Evolutionary conservation across 1,139 yeast genomes (phyloP).

Genomic region (Taphrina populina): DNA sequence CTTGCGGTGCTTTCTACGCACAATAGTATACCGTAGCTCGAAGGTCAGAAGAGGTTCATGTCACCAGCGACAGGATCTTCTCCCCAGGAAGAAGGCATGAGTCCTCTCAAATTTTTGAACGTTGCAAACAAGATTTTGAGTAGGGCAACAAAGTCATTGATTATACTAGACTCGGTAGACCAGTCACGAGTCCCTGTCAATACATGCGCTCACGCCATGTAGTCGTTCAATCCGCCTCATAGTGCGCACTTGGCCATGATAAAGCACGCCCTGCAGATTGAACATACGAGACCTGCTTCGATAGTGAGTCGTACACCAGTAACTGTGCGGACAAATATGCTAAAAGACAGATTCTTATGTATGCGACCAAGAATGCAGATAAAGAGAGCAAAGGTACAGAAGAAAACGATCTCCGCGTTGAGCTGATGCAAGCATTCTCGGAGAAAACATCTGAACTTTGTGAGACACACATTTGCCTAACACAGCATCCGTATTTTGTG

Average conservation of each 20-base stretch:
- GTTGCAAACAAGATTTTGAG: too few relatives aligned
- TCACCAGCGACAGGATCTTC: too few relatives aligned
- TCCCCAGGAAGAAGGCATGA: too few relatives aligned
- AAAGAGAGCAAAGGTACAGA: conserved; percentile 18
- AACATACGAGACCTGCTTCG: conserved; percentile 4
- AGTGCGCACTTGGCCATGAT: conserved; percentile 30
- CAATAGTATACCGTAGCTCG: too few relatives aligned
- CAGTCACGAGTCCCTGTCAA: not conserved
- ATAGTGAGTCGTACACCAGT: conserved; percentile 4
- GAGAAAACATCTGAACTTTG: conserved; percentile 6
- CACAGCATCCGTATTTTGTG: conserved; percentile 28
- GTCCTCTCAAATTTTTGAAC: too few relatives aligned
- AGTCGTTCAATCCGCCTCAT: conserved; percentile 34
- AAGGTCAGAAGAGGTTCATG: too few relatives aligned
- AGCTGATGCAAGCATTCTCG: conserved; percentile 30
- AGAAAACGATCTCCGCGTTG: conserved; percentile 10
- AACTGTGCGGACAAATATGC: not conserved
- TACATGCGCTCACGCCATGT: not conserved
- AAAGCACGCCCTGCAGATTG: conserved; percentile 11
- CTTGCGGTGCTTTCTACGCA: too few relatives aligned
- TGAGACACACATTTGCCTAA: conserved; percentile 23
- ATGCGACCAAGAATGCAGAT: conserved; percentile 31
- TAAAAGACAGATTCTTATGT: conserved; percentile 17
- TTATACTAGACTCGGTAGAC: conserved; percentile 14
- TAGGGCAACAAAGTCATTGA: conserved; percentile 12